Evolutionary conservation across 1,139 yeast genomes (phyloP), one percentile per base, ranked within the genome.

Genomic region (Geotrichum restrictum): DNA sequence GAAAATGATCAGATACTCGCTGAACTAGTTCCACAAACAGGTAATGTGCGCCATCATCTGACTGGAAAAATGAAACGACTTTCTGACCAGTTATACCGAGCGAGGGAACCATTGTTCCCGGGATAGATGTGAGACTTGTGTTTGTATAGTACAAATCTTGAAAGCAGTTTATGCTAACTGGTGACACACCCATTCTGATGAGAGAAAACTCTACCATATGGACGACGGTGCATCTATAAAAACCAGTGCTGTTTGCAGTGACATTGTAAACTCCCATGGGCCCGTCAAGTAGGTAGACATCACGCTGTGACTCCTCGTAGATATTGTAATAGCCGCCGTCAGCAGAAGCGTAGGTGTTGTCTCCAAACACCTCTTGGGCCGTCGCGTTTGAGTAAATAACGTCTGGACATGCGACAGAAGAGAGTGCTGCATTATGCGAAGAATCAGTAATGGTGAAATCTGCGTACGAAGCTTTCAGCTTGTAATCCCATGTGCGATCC

Each of bases 11-110:
- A 31, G 19, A 45, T 1, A n/a, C 33, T 11, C 41, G 14, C 21
- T 45, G 33, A 6, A 45, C 24, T 2, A 36, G 8, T 2, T 45
- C 48, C 13, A 45, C 41, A 45, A 45, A 45, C 19, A 45, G 33
- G 22, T 45, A 45, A 22, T 45, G 34, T 14, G 41, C 48, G 14
- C 41, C 48, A 10, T 45, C 41, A 2, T 45, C 24, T 2, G 48
- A 24, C 14, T 45, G 22, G 14, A 11, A 45, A n/a, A 10, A 45
- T 4, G 48, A 45, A 7, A 21, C 33, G 4, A 34, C 16, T 11
- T 7, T 45, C 13, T 34, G 32, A n/a, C 48, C 41, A 18, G 2
- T 45, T 19, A 24, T 8, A 1, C 48, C 48, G 13, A 34, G n/a
- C 8, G 48, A 34, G 32, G 13, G 21, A 16, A 27, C 13, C 8